A percentile compares a stretch with the other conserved stretches of the same genome.
Conservation (phyloP, 352 stramenopile genomes). For the Globisporangium heterothallicum region DNA sequence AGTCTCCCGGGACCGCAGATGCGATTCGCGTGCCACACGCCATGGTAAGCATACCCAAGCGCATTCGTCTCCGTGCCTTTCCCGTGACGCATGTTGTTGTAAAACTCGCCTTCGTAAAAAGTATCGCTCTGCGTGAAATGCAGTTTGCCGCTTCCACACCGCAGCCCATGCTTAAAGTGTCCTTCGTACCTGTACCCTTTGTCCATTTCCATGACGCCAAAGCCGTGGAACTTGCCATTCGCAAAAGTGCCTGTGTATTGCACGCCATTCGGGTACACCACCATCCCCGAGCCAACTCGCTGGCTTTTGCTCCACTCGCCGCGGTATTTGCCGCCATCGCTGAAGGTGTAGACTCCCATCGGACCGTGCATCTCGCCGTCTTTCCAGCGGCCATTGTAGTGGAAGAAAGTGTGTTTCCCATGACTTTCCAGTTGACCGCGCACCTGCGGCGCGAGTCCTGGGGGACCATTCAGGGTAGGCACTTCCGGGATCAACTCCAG, state of each 20-base stretch:
- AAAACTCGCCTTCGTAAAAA: slow-evolving; percentile 66
- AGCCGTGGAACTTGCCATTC: slow-evolving; percentile 55
- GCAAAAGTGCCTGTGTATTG: slow-evolving; percentile 61
- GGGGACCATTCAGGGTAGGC: slow-evolving; percentile 26
- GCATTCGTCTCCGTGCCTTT: slow-evolving; percentile 56
- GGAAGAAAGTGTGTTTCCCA: slow-evolving; percentile 59
- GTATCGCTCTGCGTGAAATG: slow-evolving; percentile 34
- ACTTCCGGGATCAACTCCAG: slow-evolving; percentile 50
- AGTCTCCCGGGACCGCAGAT: slow-evolving; percentile 49
- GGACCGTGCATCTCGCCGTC: slow-evolving; percentile 56
- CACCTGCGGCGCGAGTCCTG: slow-evolving; percentile 54
- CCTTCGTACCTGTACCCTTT: slow-evolving; percentile 38
- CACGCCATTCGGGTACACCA: slow-evolving; percentile 64
- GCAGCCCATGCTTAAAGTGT: slow-evolving; percentile 38
- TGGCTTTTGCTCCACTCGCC: slow-evolving; percentile 42
- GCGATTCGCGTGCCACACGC: slow-evolving; percentile 46
- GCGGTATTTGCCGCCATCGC: slow-evolving; percentile 62
- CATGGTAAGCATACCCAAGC: slow-evolving; percentile 52
- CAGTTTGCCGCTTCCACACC: slow-evolving; percentile 43
- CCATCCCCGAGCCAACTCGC: slow-evolving; percentile 36
- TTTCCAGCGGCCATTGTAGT: slow-evolving; percentile 67
- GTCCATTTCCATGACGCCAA: slow-evolving; percentile 51
- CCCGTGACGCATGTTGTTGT: slow-evolving; percentile 50
- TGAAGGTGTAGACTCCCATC: slow-evolving; percentile 65
- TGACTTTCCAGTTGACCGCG: slow-evolving; percentile 57